Conservation (phyloP, 371 early-diverging fungal species). For the Apophysomyces ossiformis region DNA sequence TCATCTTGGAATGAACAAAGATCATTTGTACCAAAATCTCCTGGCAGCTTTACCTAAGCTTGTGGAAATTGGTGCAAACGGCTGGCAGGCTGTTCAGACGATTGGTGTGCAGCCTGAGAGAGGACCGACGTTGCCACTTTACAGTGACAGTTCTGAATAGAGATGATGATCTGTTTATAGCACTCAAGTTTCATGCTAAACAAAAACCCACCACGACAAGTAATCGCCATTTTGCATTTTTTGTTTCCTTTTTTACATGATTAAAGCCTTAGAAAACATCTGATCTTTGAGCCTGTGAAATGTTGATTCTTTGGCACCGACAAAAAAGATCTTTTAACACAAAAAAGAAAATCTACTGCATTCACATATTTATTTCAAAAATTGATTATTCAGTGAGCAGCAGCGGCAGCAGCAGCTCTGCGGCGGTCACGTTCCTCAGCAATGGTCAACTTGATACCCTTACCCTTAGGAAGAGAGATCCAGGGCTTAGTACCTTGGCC, state of each 20-base stretch:
- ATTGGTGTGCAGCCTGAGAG: slow-evolving; percentile 1
- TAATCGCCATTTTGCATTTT: slow-evolving; percentile 1
- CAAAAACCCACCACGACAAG: background rate
- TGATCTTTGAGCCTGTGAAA: too few species aligned
- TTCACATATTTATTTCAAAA: too few species aligned
- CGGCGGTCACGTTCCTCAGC: slow-evolving; percentile 97
- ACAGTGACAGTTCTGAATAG: slow-evolving; percentile 1
- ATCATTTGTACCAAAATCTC: slow-evolving; percentile 16
- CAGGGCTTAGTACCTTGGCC: slow-evolving; percentile 77
- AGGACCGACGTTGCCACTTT: background rate
- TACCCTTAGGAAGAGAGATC: slow-evolving; percentile 97
- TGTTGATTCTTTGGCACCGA: too few species aligned
- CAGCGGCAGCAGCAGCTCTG: slow-evolving; percentile 58
- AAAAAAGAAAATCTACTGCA: too few species aligned
- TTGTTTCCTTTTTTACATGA: too few species aligned
- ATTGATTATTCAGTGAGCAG: slow-evolving; percentile 31
- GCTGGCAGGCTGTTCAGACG: slow-evolving; percentile 53
- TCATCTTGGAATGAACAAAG: slow-evolving; percentile 48
- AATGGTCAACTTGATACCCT: slow-evolving; percentile 98
- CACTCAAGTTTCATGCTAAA: background rate
- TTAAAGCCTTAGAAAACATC: too few species aligned
- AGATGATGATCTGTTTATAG: background rate
- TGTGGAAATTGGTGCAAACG: slow-evolving; percentile 68
- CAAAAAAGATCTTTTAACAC: too few species aligned
- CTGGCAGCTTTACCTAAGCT: slow-evolving; percentile 6